Evolutionary conservation across 1,284 basidiomycete species (phyloP), one percentile per base, ranked within the genome.

Genomic region (Phellinidium pouzarii): DNA sequence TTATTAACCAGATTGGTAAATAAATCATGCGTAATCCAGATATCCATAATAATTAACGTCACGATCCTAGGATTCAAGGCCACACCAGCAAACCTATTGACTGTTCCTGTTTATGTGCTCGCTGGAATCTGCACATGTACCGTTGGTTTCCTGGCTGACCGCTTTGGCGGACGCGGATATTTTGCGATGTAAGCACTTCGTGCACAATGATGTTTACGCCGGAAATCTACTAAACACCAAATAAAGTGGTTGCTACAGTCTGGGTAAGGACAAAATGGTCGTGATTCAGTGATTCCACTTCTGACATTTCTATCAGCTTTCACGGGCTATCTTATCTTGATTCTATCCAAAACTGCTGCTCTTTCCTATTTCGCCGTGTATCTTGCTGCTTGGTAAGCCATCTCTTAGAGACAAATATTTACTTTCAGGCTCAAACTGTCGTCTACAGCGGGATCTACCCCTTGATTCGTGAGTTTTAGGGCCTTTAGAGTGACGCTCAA

Each of bases 311-410:
- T 57, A 77, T 73, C 55, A 34, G 73, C 67, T 4, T 62, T 66
- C 1, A 69, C 68, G 3, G 86, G 81, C 17, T 88, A 87, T 60
- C 78, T 86, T 52, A 84, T 87, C 47, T 70, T 88, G n/a, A 72
- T 86, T 17, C 64, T 66, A 11, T 87, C 84, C 12, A 72, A 76
- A 44, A 82, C 69, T 58, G 72, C 83, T 0, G 74, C 77, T 1
- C 66, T 87, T 5, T 85, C 82, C 2, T 88, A 88, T 63, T 76
- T 84, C 53, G 82, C 79, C 19, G 78, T 83, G 37, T 88, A 78
- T 64, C 67, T 87, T 57, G 82, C 82, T 14, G 78, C 82, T 49
- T 78, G 74, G 79, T 79, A 22, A 17, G 52, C 19, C 22, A 4
- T 41, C 2, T 5, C 20, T 29, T 40, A 41, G 14, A 20, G 7